These are phyloP conservation scores for Acer negundo DNA, from an alignment of 345 rosid genomes.

Conservation along the genomic window DNA sequence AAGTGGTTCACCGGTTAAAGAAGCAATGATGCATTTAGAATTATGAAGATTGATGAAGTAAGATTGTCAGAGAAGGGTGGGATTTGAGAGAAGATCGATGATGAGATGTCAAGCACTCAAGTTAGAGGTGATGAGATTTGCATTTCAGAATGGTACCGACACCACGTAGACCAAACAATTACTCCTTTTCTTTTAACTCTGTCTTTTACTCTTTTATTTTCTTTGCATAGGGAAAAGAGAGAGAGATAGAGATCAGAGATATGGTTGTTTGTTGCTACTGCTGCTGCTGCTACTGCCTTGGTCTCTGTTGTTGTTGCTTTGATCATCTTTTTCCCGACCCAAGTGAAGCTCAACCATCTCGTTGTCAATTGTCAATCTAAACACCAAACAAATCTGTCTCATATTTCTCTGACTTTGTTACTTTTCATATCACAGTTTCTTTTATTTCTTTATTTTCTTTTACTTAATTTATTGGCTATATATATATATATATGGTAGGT, in stretches of 20 bases:
- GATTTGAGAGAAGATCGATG: too few species aligned
- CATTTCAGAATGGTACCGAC: slow-evolving; percentile 34
- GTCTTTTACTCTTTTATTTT: neutral
- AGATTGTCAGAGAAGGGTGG: too few species aligned
- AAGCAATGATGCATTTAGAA: too few species aligned
- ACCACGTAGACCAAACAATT: slow-evolving; percentile 24
- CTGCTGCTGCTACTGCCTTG: neutral
- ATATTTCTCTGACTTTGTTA: slow-evolving; percentile 1
- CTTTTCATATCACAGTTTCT: neutral
- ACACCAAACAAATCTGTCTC: slow-evolving; percentile 2
- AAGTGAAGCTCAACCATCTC: neutral
- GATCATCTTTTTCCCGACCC: neutral
- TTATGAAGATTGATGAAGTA: too few species aligned
- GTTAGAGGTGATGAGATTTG: neutral
- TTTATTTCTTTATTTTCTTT: neutral
- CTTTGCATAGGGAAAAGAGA: slow-evolving; percentile 20
- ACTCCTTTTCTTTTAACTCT: neutral
- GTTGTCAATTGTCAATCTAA: neutral
- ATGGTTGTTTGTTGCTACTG: neutral
- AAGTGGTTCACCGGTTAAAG: too few species aligned
- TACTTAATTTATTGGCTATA: too few species aligned
- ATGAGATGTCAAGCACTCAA: too few species aligned
- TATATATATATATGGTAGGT: too few species aligned
- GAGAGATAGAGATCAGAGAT: neutral
- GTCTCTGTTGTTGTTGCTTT: neutral